Evolutionary conservation across 2,329 filamentous ascomycete genomes (phyloP), one percentile per base, ranked within the genome.

Genomic region (Penicillium digitatum): DNA sequence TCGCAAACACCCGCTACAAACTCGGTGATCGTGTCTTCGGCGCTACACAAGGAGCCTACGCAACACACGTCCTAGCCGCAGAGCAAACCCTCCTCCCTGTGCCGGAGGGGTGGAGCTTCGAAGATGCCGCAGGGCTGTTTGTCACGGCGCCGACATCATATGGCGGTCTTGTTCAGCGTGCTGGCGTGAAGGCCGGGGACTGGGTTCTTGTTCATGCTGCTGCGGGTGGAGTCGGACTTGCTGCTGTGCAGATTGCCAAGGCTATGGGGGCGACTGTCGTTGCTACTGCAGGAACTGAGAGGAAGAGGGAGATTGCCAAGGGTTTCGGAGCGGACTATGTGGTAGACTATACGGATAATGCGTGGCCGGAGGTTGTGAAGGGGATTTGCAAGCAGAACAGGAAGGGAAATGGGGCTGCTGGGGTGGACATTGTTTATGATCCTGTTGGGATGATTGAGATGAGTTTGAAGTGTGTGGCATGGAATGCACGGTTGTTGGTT

Each of bases 341-440:
- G 3, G 73, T 97, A 56, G 85, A 93, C 72, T 96, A 96, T 74
- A 80, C 80, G 18, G 87, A 87, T 80, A 81, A 83, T n/a, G 78
- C 79, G 2, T 87, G 83, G 83, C 81, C 83, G 2, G 79, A 85
- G 59, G 73, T 85, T 57, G 90, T 96, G 45, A 89, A 89, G 77
- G 85, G 83, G 63, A 74, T 97, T 42, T 77, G 75, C 58, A 66
- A 69, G 22, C 59, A 68, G 57, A 62, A 78, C 42, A 64, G 76
- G 55, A 93, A 88, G 5, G 89, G 89, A 0, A 83, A 85, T 59
- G 82, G 82, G 1, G 77, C 80, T 40, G 70, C 71, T 0, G 85
- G 91, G 11, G 92, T 96, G 18, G 92, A 97, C 73, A 90, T 97
- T 48, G 92, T 97, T 22, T 97, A 90, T 76, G 93, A 97, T 72